Conservation (phyloP, 2,329 filamentous ascomycete genomes). For the Fusarium pseudocircinatum region DNA sequence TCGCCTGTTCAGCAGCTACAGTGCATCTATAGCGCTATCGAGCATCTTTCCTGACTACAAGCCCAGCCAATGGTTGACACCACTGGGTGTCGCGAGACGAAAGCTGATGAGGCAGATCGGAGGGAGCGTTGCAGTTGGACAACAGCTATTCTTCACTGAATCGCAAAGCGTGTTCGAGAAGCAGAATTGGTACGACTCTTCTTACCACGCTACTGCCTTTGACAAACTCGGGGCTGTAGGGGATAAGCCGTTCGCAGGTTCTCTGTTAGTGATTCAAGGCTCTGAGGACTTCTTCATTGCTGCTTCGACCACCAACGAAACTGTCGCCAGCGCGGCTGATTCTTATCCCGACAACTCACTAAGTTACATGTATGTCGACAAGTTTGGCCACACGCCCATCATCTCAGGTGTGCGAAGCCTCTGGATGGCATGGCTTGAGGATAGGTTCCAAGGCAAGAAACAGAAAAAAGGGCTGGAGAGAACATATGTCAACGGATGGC, state of each 20-base stretch:
- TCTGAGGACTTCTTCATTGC: neutral
- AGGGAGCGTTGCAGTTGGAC: neutral
- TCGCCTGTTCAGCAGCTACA: neutral
- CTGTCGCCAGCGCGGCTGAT: rapidly evolving
- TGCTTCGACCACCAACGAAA: neutral
- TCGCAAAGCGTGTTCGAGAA: neutral
- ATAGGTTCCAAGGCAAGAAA: neutral
- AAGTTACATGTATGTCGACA: neutral
- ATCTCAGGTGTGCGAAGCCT: neutral
- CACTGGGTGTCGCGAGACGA: constrained; percentile 8
- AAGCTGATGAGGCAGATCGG: constrained; percentile 9
- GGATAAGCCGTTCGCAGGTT: neutral
- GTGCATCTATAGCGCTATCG: neutral
- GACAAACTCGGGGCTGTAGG: neutral
- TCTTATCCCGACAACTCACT: neutral
- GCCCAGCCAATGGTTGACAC: constrained; percentile 22
- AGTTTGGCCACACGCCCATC: neutral
- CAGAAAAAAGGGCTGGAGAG: neutral
- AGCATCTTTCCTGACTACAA: constrained; percentile 23
- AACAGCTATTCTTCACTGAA: neutral
- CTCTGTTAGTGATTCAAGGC: neutral
- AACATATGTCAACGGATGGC: neutral
- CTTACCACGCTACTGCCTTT: constrained; percentile 11
- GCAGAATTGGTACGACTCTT: neutral
- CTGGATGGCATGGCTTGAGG: constrained; percentile 4